A percentile compares a stretch with the other conserved stretches of the same genome.
phyloP scores from a whole-genome alignment of 306 rosid species.

The Psophocarpus tetragonolobus region DNA sequence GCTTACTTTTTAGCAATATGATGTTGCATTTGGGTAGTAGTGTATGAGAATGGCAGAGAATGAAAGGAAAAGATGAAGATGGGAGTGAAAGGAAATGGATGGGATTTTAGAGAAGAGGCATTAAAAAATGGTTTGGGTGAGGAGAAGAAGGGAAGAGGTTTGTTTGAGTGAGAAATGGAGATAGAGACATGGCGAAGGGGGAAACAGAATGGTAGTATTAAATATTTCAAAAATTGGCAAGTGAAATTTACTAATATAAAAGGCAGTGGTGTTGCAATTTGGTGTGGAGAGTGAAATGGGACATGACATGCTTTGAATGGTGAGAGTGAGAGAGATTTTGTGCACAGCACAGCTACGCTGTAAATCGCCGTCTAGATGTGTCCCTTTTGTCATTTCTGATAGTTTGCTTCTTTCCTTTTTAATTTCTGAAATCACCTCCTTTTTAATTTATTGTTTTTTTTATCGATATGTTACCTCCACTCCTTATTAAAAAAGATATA shows the following conservation, averaged over 20 bases:
- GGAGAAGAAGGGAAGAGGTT: conserved; percentile 4
- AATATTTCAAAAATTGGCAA: not conserved
- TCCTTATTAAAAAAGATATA: too few species aligned
- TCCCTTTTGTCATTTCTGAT: not conserved
- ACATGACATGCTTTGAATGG: not conserved
- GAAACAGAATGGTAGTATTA: not conserved
- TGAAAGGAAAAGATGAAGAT: conserved; percentile 13
- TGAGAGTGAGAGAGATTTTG: not conserved
- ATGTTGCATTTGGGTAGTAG: not conserved
- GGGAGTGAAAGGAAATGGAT: conserved; percentile 5
- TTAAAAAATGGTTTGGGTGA: conserved; percentile 6
- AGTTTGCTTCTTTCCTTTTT: not conserved
- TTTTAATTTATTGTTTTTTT: too few species aligned
- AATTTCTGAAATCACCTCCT: not conserved
- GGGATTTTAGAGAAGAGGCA: not conserved
- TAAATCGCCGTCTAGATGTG: conserved; percentile 4
- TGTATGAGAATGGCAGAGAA: conserved; percentile 31
- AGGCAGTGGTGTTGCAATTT: not conserved
- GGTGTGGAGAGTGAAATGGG: not conserved
- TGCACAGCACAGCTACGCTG: not conserved
- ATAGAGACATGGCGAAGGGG: conserved; percentile 11
- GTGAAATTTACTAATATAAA: not conserved
- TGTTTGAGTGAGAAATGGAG: conserved; percentile 22
- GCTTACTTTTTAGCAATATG: conserved; percentile 21
- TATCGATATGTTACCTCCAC: too few species aligned